Conservation (phyloP, 352 stramenopile genomes). For the Pythium utonaiense region DNA sequence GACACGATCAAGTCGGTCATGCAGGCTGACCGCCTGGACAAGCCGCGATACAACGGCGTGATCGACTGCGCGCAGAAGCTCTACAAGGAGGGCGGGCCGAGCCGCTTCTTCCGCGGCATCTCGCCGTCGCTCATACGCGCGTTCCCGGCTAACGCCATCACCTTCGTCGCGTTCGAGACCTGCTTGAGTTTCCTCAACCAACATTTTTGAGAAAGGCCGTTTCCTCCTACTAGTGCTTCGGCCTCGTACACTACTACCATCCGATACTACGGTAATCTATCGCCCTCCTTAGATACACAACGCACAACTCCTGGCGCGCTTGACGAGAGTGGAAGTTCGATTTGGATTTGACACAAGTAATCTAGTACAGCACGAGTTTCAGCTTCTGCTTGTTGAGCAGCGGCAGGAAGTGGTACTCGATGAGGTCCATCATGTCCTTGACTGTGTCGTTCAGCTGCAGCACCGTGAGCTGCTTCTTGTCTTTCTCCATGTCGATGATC, state of each 20-base stretch:
- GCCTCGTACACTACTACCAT: not conserved
- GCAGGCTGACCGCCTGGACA: constrained; percentile 70
- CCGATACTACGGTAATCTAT: too few relatives aligned
- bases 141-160: constrained; percentile 82
- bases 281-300: too few relatives aligned
- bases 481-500: constrained; percentile 83
- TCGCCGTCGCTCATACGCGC: constrained; percentile 69
- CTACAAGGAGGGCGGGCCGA: constrained; percentile 57
- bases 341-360: constrained; percentile 13
- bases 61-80: constrained; percentile 63
- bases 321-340: not conserved
- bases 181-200: constrained; percentile 72
- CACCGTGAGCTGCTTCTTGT: constrained; percentile 85
- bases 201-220: constrained; percentile 40
- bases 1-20: constrained; percentile 85
- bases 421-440: constrained; percentile 71
- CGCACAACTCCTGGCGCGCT: not conserved
- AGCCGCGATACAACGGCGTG: constrained; percentile 66
- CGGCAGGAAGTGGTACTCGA: constrained; percentile 75
- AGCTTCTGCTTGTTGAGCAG: constrained; percentile 56
- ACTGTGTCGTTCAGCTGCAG: constrained; percentile 83
- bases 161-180: constrained; percentile 83
- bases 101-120: constrained; percentile 79
- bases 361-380: constrained; percentile 78
- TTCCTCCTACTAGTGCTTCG: not conserved